Conservation (phyloP, 768 basidiomycete genomes). For the Lanmaoa pseudosensibilis region DNA sequence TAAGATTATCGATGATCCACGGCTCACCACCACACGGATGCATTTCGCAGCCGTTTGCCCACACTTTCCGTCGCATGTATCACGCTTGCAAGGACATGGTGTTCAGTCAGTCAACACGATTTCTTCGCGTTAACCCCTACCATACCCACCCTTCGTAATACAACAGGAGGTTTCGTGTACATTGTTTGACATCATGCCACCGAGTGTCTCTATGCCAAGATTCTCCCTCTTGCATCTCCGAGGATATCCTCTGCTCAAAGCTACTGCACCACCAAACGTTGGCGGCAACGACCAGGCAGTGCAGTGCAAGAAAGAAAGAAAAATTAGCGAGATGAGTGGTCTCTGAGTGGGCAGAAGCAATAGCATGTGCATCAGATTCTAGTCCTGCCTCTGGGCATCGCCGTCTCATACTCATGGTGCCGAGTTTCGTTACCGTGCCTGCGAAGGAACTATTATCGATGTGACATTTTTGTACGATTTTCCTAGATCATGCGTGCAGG, state of each 20-base stretch:
- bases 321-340: constrained; percentile 27
- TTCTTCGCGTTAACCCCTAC: constrained; percentile 7
- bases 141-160: constrained; percentile 2
- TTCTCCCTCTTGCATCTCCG: constrained; percentile 21
- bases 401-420: constrained; percentile 17
- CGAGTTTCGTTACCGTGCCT: constrained; percentile 10
- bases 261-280: constrained; percentile 1
- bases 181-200: constrained; percentile 2
- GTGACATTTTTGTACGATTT: constrained; percentile 14
- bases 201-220: not conserved
- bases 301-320: constrained; percentile 16
- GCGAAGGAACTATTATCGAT: constrained; percentile 16
- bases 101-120: constrained; percentile 3
- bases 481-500: constrained; percentile 10
- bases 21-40: constrained; percentile 1
- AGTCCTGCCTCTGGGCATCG: constrained; percentile 28
- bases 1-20: constrained; percentile 25
- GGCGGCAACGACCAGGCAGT: constrained; percentile 13
- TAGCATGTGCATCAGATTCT: constrained; percentile 25
- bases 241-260: constrained; percentile 7
- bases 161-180: constrained; percentile 5
- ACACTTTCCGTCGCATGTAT: constrained; percentile 10
- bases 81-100: not conserved
- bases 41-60: constrained; percentile 12
- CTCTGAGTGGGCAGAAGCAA: constrained; percentile 32